A percentile compares a stretch with the other conserved stretches of the same genome.
Conservation (phyloP, 1,284 basidiomycete species). For the Lentinula novae-zelandiae region DNA sequence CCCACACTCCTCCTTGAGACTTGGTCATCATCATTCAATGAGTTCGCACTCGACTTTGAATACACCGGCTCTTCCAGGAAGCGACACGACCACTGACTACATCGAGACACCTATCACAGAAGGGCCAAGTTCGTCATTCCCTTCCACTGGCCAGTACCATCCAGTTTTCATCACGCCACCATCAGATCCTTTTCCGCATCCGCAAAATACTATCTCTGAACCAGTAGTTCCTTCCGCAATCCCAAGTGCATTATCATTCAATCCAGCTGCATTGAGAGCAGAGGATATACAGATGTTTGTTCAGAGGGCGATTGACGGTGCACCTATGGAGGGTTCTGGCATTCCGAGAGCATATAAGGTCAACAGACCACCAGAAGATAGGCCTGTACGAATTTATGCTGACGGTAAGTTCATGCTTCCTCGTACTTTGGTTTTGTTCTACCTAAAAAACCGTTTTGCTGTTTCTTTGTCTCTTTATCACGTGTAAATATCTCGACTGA, state of each 20-base stretch:
- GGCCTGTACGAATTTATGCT: constrained; percentile 91
- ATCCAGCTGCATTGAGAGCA: constrained; percentile 60
- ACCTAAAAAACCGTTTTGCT: not conserved
- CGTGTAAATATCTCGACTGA: not conserved
- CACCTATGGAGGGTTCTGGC: constrained; percentile 25
- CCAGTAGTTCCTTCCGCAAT: constrained; percentile 42
- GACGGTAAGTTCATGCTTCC: constrained; percentile 58
- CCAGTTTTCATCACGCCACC: constrained; percentile 31
- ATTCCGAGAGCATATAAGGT: constrained; percentile 69
- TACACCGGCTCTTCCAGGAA: constrained; percentile 27
- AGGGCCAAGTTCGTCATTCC: constrained; percentile 12
- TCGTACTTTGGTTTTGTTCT: not conserved
- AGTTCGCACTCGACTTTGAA: constrained; percentile 51
- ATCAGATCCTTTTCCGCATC: constrained; percentile 19
- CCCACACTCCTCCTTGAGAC: constrained; percentile 17
- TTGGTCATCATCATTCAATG: constrained; percentile 35
- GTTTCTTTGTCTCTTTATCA: constrained; percentile 1
- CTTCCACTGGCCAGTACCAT: constrained; percentile 20
- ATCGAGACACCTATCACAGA: constrained; percentile 19
- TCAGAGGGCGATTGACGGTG: constrained; percentile 63
- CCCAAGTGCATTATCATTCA: constrained; percentile 38
- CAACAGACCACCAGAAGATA: constrained; percentile 73
- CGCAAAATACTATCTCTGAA: constrained; percentile 27
- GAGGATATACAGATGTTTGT: constrained; percentile 76
- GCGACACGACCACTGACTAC: constrained; percentile 9